These are phyloP conservation scores for Metschnikowia gelsemii DNA, from an alignment of 805 yeast species.

Conservation along the genomic window DNA sequence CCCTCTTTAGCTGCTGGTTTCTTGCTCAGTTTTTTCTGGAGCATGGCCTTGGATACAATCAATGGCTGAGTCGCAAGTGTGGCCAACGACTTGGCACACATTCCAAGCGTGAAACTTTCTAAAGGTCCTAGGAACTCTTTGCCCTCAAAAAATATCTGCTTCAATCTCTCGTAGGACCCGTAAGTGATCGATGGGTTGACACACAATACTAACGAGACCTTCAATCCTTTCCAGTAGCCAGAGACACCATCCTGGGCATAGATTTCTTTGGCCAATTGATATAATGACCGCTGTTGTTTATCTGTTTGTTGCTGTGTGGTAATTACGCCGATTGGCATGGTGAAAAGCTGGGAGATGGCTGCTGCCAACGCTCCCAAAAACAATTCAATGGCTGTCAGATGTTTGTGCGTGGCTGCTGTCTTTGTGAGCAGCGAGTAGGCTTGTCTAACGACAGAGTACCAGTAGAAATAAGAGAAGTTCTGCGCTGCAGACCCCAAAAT, in stretches of 20 bases:
- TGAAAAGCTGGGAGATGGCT: constrained; percentile 73
- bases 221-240: constrained; percentile 82
- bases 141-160: constrained; percentile 45
- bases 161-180: constrained; percentile 72
- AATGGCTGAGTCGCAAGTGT: constrained; percentile 81
- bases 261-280: constrained; percentile 46
- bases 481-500: constrained; percentile 71
- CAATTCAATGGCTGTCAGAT: constrained; percentile 65
- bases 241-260: constrained; percentile 60
- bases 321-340: constrained; percentile 77
- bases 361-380: constrained; percentile 79
- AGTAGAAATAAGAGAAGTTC: constrained; percentile 80
- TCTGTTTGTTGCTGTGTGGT: constrained; percentile 62
- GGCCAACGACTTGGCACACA: constrained; percentile 77
- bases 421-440: constrained; percentile 45
- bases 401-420: constrained; percentile 37
- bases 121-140: constrained; percentile 51
- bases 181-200: constrained; percentile 85
- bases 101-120: constrained; percentile 71
- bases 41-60: constrained; percentile 79
- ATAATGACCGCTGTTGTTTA: constrained; percentile 34
- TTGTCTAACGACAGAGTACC: constrained; percentile 74
- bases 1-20: constrained; percentile 28
- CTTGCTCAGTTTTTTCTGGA: constrained; percentile 50
- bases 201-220: constrained; percentile 75